A percentile compares a stretch with the other conserved stretches of the same genome.
Evolutionary conservation across 805 yeast species (phyloP).

Genomic region (Wickerhamiella sergipiensis): DNA sequence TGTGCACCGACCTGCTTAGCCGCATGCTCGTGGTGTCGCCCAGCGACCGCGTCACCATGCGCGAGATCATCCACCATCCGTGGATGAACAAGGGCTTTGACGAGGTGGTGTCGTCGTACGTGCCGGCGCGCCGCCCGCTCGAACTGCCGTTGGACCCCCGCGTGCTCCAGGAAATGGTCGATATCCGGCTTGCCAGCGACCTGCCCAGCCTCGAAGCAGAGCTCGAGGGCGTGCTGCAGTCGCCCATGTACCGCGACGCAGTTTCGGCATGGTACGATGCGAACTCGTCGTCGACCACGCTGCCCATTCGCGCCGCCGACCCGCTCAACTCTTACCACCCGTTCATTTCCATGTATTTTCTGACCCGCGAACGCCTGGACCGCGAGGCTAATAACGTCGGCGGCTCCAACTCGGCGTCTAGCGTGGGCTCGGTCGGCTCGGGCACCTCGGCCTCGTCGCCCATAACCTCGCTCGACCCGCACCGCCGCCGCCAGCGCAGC

Average conservation of each 20-base stretch:
- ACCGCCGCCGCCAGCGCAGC: background rate
- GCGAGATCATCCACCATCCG: slow-evolving; percentile 74
- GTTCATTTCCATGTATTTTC: slow-evolving; percentile 66
- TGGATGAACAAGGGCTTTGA: slow-evolving; percentile 92
- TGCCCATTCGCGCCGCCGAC: slow-evolving; percentile 32
- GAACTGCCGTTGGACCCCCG: slow-evolving; percentile 49
- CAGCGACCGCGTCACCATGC: slow-evolving; percentile 57
- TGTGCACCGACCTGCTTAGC: slow-evolving; percentile 65
- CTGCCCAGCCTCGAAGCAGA: slow-evolving; percentile 39
- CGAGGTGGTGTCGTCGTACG: slow-evolving; percentile 48
- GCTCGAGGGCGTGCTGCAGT: slow-evolving; percentile 42
- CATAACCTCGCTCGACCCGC: background rate
- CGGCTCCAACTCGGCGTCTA: slow-evolving; percentile 21
- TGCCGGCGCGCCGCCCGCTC: slow-evolving; percentile 71
- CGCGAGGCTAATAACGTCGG: slow-evolving; percentile 44
- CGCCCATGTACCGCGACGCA: slow-evolving; percentile 53
- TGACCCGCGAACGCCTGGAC: slow-evolving; percentile 72
- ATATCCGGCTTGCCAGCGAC: slow-evolving; percentile 64
- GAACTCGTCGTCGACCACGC: slow-evolving; percentile 5
- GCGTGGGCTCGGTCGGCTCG: background rate
- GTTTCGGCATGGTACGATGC: slow-evolving; percentile 43
- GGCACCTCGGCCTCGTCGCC: background rate
- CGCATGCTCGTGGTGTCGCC: slow-evolving; percentile 92
- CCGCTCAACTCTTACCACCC: slow-evolving; percentile 88
- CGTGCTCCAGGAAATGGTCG: slow-evolving; percentile 61